phyloP scores from a whole-genome alignment of 2,329 filamentous ascomycete species.

The Colletotrichum scovillei region DNA sequence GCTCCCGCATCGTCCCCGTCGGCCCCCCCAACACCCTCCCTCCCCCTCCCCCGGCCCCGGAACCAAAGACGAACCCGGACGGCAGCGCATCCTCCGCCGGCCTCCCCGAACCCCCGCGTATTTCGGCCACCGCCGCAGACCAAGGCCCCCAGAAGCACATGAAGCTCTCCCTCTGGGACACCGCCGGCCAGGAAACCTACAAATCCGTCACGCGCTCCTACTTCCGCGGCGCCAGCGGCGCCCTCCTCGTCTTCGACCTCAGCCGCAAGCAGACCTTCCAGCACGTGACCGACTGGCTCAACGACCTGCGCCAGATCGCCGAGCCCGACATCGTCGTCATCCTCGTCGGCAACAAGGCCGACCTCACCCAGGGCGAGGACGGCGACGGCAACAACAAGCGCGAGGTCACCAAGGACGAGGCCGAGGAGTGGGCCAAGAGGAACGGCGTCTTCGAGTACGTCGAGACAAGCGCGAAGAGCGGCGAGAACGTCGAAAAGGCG shows the following conservation, averaged over 20 bases:
- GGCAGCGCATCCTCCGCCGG: constrained; percentile 47
- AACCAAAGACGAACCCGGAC: constrained; percentile 20
- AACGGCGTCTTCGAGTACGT: constrained; percentile 95
- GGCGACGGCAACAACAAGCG: constrained; percentile 66
- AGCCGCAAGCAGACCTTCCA: constrained; percentile 85
- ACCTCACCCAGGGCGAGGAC: constrained; percentile 68
- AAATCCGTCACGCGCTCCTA: constrained; percentile 96
- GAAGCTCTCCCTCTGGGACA: constrained; percentile 96
- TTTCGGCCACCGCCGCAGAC: constrained; percentile 41
- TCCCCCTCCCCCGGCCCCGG: constrained; percentile 41
- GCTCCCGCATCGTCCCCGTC: constrained; percentile 90
- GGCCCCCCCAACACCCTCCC: constrained; percentile 78
- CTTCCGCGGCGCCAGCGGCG: constrained; percentile 80
- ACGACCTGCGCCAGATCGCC: constrained; percentile 93
- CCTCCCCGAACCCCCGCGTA: constrained; percentile 65
- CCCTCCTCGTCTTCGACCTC: constrained; percentile 94
- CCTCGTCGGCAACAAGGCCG: constrained; percentile 94
- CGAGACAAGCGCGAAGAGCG: constrained; percentile 95
- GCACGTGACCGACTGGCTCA: constrained; percentile 92
- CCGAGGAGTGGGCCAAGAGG: constrained; percentile 85
- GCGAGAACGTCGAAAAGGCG: constrained; percentile 91
- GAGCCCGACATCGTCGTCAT: constrained; percentile 96
- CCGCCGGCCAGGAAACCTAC: constrained; percentile 96
- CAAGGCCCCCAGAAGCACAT: constrained; percentile 74
- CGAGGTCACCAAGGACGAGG: constrained; percentile 85